Base-by-base conservation (phyloP, 1,284 basidiomycete genomes). In the Dichomitus squalens region DNA sequence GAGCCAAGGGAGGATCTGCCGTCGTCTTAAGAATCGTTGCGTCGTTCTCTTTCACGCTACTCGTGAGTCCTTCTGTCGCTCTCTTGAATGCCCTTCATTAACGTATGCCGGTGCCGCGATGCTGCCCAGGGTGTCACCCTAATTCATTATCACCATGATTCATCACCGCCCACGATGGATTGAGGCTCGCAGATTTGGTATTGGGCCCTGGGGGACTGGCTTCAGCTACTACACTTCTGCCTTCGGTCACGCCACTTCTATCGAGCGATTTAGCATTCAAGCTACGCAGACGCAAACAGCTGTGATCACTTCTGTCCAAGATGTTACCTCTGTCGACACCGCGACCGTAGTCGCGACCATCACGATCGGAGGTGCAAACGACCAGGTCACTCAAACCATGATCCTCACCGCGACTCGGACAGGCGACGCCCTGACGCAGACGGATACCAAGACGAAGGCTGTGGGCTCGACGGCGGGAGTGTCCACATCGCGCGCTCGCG, bases 281-380 rank as follows among this genome's bases (percentile, higher is more conserved):
- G 34, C 48, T 9, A n/a, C 35, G 29, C 20, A 36, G 16, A 43
- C 50, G 2, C 38, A 53, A 31, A 59, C 58, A 16, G 49, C 49
- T 11, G 29, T 52, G 5, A 38, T 59, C 8, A 49, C 49, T 14
- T 55, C 58, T 6, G 43, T 55, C 9, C 55, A 38, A 6, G 40
- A 53, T 20, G 35, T 59, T 20, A 59, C 58, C n/a, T 59, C 58
- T 8, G 36, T 53, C 34, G 36, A 44, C 2, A 38, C 55, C 29
- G 34, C 55, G 0, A 55, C 53, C 7, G 50, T 51, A 25, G 49
- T 55, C n/a, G 33, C n/a, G 18, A 59, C 58, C 0, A 18, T 55
- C 21, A 20, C 33, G 47, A 23, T 1, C 20, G 31, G 29, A 12
- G 20, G 16, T 23, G 31, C 16, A 4, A 36, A 11, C 35, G 12